Conservation (phyloP, 768 basidiomycete species). For the Suillus subluteus region DNA sequence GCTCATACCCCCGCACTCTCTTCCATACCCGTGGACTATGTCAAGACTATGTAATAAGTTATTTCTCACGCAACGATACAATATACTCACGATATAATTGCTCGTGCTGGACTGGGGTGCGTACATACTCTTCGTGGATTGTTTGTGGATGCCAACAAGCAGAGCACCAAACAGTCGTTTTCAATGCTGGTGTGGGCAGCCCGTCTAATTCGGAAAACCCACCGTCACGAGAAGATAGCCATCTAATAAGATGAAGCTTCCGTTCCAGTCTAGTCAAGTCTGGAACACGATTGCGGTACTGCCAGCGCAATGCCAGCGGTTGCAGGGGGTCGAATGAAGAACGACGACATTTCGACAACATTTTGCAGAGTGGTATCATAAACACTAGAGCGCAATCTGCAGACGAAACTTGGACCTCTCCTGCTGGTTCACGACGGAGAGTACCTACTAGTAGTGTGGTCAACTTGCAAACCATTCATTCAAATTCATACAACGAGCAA, state of each 20-base stretch:
- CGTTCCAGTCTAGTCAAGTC: background rate
- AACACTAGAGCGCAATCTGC: background rate
- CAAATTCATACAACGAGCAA: background rate
- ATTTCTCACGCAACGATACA: background rate
- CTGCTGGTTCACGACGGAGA: background rate
- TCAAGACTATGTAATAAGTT: slow-evolving; percentile 1
- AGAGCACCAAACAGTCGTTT: background rate
- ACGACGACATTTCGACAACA: background rate
- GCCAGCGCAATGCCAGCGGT: slow-evolving; percentile 1
- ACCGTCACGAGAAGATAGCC: background rate
- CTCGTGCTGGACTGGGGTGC: background rate
- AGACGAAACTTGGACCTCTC: background rate
- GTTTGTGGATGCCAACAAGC: background rate
- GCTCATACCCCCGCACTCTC: background rate
- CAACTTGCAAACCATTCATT: background rate
- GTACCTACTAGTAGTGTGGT: background rate
- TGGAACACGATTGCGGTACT: background rate
- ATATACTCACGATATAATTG: slow-evolving; percentile 6
- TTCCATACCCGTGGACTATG: slow-evolving; percentile 6
- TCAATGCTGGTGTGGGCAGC: background rate
- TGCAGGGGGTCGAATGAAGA: background rate
- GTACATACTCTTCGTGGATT: background rate
- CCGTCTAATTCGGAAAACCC: background rate
- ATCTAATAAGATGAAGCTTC: background rate
- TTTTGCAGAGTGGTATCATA: background rate